Conservation (phyloP, 2,329 filamentous ascomycete genomes). For the Decorospora gaudefroyi region DNA sequence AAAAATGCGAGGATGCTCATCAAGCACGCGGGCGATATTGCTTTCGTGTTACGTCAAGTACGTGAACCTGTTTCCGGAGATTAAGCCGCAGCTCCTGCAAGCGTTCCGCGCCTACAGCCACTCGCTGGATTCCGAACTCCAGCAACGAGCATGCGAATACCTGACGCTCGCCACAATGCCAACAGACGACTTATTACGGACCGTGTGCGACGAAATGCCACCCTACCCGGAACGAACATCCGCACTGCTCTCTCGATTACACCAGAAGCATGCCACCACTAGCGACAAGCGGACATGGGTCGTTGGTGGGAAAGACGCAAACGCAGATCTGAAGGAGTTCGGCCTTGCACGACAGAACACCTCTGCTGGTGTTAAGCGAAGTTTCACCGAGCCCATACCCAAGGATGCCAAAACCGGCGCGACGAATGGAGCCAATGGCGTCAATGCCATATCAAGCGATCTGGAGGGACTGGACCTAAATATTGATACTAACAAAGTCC, state of each 20-base stretch:
- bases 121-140: slow-evolving; percentile 90
- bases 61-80: slow-evolving; percentile 97
- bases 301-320: slow-evolving; percentile 94
- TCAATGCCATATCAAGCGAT: slow-evolving; percentile 58
- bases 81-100: slow-evolving; percentile 90
- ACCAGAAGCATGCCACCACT: slow-evolving; percentile 90
- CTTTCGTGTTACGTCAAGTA: slow-evolving; percentile 96
- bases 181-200: slow-evolving; percentile 87
- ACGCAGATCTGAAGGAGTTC: slow-evolving; percentile 77
- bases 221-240: slow-evolving; percentile 95
- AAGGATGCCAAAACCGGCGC: slow-evolving; percentile 35
- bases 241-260: slow-evolving; percentile 84
- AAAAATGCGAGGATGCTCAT: slow-evolving; percentile 87
- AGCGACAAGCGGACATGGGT: slow-evolving; percentile 98
- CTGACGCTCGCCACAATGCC: slow-evolving; percentile 81
- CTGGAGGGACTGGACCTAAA: slow-evolving; percentile 82
- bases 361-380: slow-evolving; percentile 75
- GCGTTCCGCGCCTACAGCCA: slow-evolving; percentile 93
- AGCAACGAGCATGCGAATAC: slow-evolving; percentile 96
- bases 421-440: slow-evolving; percentile 53
- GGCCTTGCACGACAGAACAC: slow-evolving; percentile 70
- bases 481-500: slow-evolving; percentile 60
- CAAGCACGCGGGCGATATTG: slow-evolving; percentile 89
- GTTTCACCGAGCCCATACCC: slow-evolving; percentile 66
- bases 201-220: slow-evolving; percentile 97